phyloP scores from a whole-genome alignment of 2,329 filamentous ascomycete species.

The Bisporella sp. region DNA sequence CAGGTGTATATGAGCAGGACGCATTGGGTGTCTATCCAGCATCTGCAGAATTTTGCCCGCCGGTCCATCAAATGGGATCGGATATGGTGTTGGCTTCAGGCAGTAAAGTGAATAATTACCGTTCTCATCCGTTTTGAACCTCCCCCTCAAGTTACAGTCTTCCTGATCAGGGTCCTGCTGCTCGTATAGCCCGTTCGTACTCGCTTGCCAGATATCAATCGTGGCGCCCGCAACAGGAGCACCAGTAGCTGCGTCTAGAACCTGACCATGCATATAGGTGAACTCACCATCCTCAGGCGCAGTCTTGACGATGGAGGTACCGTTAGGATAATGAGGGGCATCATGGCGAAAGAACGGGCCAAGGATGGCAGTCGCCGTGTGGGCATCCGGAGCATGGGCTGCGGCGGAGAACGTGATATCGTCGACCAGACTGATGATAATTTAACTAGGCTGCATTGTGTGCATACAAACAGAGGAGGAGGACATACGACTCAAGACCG shows the following conservation, averaged over 20 bases:
- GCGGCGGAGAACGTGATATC: conserved; percentile 23
- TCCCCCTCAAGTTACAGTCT: conserved; percentile 55
- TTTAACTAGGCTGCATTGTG: background rate
- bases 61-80: conserved; percentile 34
- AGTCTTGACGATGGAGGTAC: conserved; percentile 45
- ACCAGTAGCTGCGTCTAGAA: conserved; percentile 46
- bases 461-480: background rate
- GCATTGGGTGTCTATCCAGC: conserved; percentile 52
- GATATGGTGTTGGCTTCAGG: conserved; percentile 36
- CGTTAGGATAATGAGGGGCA: conserved; percentile 47
- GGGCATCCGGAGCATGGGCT: conserved; percentile 35
- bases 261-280: conserved; percentile 50
- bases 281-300: conserved; percentile 39
- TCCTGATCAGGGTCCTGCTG: conserved; percentile 56
- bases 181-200: conserved; percentile 50
- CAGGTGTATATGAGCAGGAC: conserved; percentile 59
- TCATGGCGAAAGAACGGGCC: conserved; percentile 59
- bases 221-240: conserved; percentile 48
- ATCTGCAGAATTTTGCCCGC: conserved; percentile 49
- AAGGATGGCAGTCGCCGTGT: conserved; percentile 46
- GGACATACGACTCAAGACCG: conserved; percentile 49
- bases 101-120: conserved; percentile 48
- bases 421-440: conserved; percentile 32
- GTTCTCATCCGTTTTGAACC: conserved; percentile 50
- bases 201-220: conserved; percentile 59